These are phyloP conservation scores for Stachybotrys elegans DNA, from an alignment of 2,329 filamentous ascomycete species.

Conservation along the genomic window DNA sequence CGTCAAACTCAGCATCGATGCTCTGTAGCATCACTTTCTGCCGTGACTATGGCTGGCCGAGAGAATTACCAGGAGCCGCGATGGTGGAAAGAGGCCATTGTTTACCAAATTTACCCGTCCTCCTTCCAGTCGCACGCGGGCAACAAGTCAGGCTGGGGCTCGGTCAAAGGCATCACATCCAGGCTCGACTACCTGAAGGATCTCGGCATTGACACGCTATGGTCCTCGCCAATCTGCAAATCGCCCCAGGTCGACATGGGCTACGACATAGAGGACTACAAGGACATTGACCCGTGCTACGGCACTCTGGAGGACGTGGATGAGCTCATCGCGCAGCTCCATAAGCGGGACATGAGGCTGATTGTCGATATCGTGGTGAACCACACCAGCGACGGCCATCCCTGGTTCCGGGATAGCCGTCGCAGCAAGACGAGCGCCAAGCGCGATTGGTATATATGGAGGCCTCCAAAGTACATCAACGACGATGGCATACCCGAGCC, in stretches of 20 bases:
- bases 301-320: conserved; percentile 67
- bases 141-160: conserved; percentile 51
- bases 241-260: conserved; percentile 63
- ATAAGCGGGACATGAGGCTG: conserved; percentile 61
- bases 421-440: conserved; percentile 48
- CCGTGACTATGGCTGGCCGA: too few relatives aligned
- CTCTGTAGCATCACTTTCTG: too few relatives aligned
- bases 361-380: conserved; percentile 72
- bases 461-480: conserved; percentile 51
- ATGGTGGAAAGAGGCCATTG: conserved; percentile 59
- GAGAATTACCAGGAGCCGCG: conserved; percentile 21
- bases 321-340: conserved; percentile 52
- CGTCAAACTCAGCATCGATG: too few relatives aligned
- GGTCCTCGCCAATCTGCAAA: conserved; percentile 44
- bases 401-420: conserved; percentile 54
- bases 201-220: conserved; percentile 54
- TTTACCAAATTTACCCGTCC: conserved; percentile 60
- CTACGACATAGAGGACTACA: conserved; percentile 68
- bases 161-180: conserved; percentile 52
- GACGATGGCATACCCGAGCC: conserved; percentile 51
- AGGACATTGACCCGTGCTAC: conserved; percentile 59
- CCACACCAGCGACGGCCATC: conserved; percentile 56
- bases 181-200: conserved; percentile 50
- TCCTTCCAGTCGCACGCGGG: conserved; percentile 55
- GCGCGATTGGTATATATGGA: conserved; percentile 63